Evolutionary conservation across 2,329 filamentous ascomycete species (phyloP).

Genomic region (Aphanoascus verrucosus): DNA sequence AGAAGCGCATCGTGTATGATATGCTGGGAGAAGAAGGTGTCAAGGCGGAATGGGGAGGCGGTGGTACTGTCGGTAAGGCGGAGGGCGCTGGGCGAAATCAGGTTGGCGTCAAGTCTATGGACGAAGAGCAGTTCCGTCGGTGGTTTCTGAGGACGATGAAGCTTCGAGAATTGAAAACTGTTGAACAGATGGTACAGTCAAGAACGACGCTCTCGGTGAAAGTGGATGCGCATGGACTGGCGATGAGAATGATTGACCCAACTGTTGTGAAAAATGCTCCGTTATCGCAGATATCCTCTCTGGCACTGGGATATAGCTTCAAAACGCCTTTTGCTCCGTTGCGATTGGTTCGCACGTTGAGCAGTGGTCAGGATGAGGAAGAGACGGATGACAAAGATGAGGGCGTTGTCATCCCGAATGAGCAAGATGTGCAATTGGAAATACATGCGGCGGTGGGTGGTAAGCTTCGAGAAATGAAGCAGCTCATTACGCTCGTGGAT

Average conservation of each 20-base stretch:
- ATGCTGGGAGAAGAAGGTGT: conserved; percentile 34
- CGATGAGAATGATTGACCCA: conserved; percentile 24
- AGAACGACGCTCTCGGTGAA: conserved; percentile 17
- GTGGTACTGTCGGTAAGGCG: conserved; percentile 25
- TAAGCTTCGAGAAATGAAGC: conserved; percentile 20
- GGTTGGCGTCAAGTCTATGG: conserved; percentile 31
- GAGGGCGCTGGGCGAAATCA: conserved; percentile 25
- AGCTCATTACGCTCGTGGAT: conserved; percentile 19
- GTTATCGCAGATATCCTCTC: conserved; percentile 19
- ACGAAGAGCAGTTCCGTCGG: conserved; percentile 30
- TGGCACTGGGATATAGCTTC: conserved; percentile 28
- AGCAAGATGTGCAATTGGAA: conserved; percentile 22
- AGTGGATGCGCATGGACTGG: conserved; percentile 28
- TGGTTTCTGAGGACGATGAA: conserved; percentile 36
- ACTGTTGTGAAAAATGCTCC: conserved; percentile 25
- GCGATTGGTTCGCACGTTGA: conserved; percentile 13
- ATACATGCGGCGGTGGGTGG: conserved; percentile 28
- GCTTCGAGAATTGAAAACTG: conserved; percentile 27
- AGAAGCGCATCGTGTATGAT: conserved; percentile 37
- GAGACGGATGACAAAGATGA: conserved; percentile 7
- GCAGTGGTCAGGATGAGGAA: conserved; percentile 15
- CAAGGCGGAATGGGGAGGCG: conserved; percentile 27
- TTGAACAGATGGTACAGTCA: conserved; percentile 30
- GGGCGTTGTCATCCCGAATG: conserved; percentile 1
- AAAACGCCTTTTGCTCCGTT: conserved; percentile 26